Percentiles rank a stretch among this genome's conserved stretches.
Conservation (phyloP, 2,329 filamentous ascomycete species). For the Penicillium sp. region DNA sequence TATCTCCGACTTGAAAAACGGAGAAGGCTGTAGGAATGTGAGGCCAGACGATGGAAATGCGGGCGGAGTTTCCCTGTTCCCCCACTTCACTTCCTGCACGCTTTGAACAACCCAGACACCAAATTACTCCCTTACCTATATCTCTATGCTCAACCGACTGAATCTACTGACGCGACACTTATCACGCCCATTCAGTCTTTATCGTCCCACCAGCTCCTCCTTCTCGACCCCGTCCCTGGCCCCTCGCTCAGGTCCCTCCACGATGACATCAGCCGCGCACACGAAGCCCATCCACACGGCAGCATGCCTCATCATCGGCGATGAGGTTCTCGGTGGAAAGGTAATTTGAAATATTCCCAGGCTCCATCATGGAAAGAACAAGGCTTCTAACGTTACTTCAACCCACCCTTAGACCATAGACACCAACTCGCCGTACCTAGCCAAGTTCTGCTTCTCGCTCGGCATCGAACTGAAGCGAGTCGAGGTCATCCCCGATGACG, state of each 20-base stretch:
- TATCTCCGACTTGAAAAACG: not conserved
- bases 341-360: constrained; percentile 48
- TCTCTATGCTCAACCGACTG: constrained; percentile 72
- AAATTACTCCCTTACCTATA: constrained; percentile 3
- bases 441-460: constrained; percentile 65
- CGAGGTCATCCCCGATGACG: constrained; percentile 92
- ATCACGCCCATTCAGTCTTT: constrained; percentile 60
- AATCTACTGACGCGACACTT: constrained; percentile 73
- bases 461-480: constrained; percentile 74
- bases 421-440: constrained; percentile 65
- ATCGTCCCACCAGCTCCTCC: constrained; percentile 47
- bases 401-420: constrained; percentile 55
- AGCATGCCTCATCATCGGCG: constrained; percentile 92
- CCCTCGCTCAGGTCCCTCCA: constrained; percentile 21
- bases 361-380: not conserved
- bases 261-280: constrained; percentile 47
- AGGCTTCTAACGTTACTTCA: not conserved
- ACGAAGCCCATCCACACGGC: constrained; percentile 77
- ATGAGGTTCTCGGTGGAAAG: constrained; percentile 94
- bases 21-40: constrained; percentile 9
- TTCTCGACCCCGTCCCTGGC: constrained; percentile 34
- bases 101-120: constrained; percentile 5
- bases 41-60: constrained; percentile 16
- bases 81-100: constrained; percentile 18
- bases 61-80: constrained; percentile 19